Evolutionary conservation across 352 stramenopile genomes (phyloP), one percentile per base, ranked within the genome.

Genomic region (Nannochloropsis limnetica): DNA sequence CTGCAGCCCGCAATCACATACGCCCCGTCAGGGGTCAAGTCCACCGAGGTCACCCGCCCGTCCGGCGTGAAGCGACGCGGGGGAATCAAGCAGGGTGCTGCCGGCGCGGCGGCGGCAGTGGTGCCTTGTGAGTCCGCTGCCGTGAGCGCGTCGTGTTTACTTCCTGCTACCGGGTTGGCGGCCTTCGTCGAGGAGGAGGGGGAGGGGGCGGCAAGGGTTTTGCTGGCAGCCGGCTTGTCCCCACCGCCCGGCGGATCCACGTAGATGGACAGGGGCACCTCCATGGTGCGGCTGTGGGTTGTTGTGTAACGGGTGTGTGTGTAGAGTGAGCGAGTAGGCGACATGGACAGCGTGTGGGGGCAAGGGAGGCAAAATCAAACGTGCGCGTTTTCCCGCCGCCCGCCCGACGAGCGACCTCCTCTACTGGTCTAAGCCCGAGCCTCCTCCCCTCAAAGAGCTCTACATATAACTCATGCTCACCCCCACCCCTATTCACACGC

Each of bases 1-100:
- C 68, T 82, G 81, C 83, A 86, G 32, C 80, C 83, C 17, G 81
- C 83, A 68, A 86, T 83, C 3, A 86, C 83, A 68, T 85, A 86
- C 45, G 81, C 82, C 23, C 83, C 83, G 29, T 85, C 69, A 23
- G 83, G 83, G 11, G 81, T 86, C n/a, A 85, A 44, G 8, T 81
- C 81, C 28, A 86, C 67, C 25, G 80, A 84, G 32, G 83, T 84
- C 17, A 86, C 81, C 45, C 61, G 22, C 15, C 79, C 80, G 45
- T 81, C 80, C 25, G 61, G 61, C 20, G 61, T 74, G 25, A 74
- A 74, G 15, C 61, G 61, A 31, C 61, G 61, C 9, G 25, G 61
- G 3, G 61, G 61, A 29, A 74, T 74, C 25, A 29, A 1, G 20
- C 61, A 74, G n/a, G 3, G n/a, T 20, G 61, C 61, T 74, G 3